Evolutionary conservation across 2,329 filamentous ascomycete species (phyloP).

Genomic region (Microsporum canis): DNA sequence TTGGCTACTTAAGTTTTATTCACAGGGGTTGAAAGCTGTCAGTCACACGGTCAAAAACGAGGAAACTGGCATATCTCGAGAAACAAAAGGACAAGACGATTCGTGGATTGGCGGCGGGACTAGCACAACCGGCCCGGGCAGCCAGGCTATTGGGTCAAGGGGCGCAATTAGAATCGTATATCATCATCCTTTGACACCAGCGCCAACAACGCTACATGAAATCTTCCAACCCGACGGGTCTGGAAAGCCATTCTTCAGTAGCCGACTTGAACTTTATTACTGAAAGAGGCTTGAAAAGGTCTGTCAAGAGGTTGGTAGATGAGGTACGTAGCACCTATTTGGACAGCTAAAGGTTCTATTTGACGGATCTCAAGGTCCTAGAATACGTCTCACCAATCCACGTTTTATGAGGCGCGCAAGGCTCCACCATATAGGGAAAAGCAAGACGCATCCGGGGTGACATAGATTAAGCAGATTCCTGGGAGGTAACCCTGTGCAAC

Average conservation of each 20-base stretch:
- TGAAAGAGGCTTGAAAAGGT: neutral
- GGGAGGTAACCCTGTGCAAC: neutral
- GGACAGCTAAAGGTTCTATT: neutral
- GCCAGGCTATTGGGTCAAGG: neutral
- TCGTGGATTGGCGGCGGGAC: neutral
- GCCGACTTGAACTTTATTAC: neutral
- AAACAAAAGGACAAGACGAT: neutral
- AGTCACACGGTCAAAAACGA: neutral
- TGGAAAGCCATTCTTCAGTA: neutral
- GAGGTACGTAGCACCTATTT: neutral
- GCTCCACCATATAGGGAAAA: neutral
- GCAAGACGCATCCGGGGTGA: neutral
- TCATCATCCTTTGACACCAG: conserved; percentile 1
- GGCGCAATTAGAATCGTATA: neutral
- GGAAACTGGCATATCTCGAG: neutral
- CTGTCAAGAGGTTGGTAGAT: neutral
- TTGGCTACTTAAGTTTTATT: neutral
- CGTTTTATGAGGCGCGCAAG: neutral
- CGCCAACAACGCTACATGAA: neutral
- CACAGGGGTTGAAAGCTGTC: neutral
- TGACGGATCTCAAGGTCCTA: neutral
- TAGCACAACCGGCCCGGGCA: neutral
- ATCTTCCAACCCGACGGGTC: conserved; percentile 1
- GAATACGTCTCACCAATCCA: neutral
- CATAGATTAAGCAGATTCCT: neutral